Base-by-base conservation (phyloP, 2,329 filamentous ascomycete species). In the Pseudogymnoascus sp. region DNA sequence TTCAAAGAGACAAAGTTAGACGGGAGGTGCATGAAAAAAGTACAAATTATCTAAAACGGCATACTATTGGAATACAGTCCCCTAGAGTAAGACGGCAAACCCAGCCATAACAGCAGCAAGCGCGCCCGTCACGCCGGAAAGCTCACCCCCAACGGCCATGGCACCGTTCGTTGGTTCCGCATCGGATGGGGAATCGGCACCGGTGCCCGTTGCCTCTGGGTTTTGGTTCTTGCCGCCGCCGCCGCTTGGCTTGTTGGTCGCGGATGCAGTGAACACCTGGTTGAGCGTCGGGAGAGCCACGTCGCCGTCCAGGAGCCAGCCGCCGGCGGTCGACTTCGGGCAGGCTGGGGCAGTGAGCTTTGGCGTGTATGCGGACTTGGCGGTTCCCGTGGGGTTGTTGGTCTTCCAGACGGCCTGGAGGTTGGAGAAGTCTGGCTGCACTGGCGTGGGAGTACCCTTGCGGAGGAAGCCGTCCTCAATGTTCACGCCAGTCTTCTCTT, bases 341-440 rank as follows among this genome's bases (percentile, higher is more conserved):
- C 90, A 95, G 2, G 79, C 74, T 2, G 86, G 82, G 1, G 86
- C 81, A 1, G 82, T 83, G 12, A 85, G 76, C 1, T 75, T 78
- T 5, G 85, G 77, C 19, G 80, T 79, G 74, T 95, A 95, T 26
- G 81, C 80, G 1, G 82, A 79, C 58, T 79, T 80, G 39, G 79
- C 78, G 39, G 92, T 80, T 33, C 90, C 88, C 0, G 82, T 82
- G 0, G 90, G 89, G 6, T 76, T 81, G 59, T 90, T 74, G 3
- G 82, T 86, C 5, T 84, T 84, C 90, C 90, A 95, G 65, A 89
- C 84, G 26, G 76, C 78, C 74, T 85, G 84, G 61, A 95, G 79
- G 70, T 94, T 94, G 66, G 77, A 71, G 71, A 92, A 95, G 70
- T 95, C 90, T 0, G 90, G 89, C 5, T 75, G 75, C 26, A 90